phyloP scores from a whole-genome alignment of 208 protist genomes.

The Wallacemonas rigidus region DNA sequence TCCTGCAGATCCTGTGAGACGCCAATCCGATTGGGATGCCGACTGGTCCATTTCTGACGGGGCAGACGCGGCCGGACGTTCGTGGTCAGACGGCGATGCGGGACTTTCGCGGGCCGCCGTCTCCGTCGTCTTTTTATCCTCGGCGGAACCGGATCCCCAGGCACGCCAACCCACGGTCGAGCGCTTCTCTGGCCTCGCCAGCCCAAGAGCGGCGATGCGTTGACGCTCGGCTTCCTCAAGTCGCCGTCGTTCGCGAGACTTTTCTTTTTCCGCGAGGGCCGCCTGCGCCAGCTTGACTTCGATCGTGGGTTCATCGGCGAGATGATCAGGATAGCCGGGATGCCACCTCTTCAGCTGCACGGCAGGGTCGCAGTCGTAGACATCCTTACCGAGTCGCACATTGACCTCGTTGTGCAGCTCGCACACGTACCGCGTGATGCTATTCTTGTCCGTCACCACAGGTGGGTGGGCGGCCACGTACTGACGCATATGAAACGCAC shows the following conservation, averaged over 20 bases:
- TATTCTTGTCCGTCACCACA: slow-evolving; percentile 64
- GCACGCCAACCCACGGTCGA: not conserved
- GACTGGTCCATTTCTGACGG: too few species aligned
- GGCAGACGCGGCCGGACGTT: too few species aligned
- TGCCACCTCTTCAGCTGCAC: slow-evolving; percentile 84
- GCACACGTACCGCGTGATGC: slow-evolving; percentile 83
- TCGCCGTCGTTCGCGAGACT: not conserved
- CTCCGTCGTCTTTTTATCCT: not conserved
- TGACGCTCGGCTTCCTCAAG: not conserved
- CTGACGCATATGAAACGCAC: slow-evolving; percentile 86
- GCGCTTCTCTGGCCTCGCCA: slow-evolving; percentile 7
- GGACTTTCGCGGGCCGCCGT: too few species aligned
- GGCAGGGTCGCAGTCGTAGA: slow-evolving; percentile 77
- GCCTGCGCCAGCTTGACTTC: slow-evolving; percentile 30
- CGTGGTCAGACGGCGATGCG: too few species aligned
- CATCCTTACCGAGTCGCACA: slow-evolving; percentile 63
- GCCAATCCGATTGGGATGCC: not conserved
- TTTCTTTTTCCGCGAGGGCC: slow-evolving; percentile 5
- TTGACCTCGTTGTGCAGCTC: slow-evolving; percentile 91
- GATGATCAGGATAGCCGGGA: slow-evolving; percentile 79
- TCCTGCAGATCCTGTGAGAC: not conserved
- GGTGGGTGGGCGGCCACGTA: slow-evolving; percentile 75
- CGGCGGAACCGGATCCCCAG: not conserved
- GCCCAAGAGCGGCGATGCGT: slow-evolving; percentile 11
- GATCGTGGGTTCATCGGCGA: slow-evolving; percentile 64